phyloP scores from a whole-genome alignment of 371 early-diverging fungal genomes.

The Batkoa obscura region DNA sequence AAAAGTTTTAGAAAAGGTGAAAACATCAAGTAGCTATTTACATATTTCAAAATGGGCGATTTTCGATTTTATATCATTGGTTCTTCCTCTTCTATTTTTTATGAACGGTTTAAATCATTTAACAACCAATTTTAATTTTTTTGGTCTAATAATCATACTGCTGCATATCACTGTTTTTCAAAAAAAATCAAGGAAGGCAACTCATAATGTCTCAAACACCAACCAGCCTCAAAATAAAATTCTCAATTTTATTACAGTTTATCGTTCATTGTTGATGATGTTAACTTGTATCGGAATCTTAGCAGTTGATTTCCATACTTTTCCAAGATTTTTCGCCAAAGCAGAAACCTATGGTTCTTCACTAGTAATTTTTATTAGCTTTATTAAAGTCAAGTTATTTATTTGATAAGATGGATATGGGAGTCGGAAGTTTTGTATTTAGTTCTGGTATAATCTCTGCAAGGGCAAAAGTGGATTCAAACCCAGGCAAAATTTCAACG shows the following conservation, averaged over 20 bases:
- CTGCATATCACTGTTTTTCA: slow-evolving; percentile 1
- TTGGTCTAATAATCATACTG: slow-evolving; percentile 4
- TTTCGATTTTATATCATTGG: background rate
- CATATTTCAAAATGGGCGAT: background rate
- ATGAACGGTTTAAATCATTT: background rate
- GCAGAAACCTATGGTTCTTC: slow-evolving; percentile 84
- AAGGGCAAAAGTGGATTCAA: slow-evolving; percentile 15
- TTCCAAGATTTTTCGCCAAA: slow-evolving; percentile 81
- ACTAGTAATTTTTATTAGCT: slow-evolving; percentile 28
- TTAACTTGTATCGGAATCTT: slow-evolving; percentile 65
- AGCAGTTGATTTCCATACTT: slow-evolving; percentile 89
- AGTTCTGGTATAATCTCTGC: slow-evolving; percentile 58
- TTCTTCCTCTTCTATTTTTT: background rate
- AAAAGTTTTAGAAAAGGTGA: background rate
- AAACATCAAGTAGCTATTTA: background rate
- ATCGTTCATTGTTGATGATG: slow-evolving; percentile 59
- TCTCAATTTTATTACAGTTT: slow-evolving; percentile 32
- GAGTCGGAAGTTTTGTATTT: slow-evolving; percentile 68
- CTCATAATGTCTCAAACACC: background rate
- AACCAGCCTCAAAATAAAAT: slow-evolving; percentile 11
- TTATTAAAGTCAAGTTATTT: no score
- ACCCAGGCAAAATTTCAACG: slow-evolving; percentile 10
- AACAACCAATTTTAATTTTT: background rate
- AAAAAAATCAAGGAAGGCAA: slow-evolving; percentile 7
- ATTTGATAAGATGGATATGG: slow-evolving; percentile 65